Evolutionary conservation across 192 early-diverging fungal species (phyloP), one percentile per base, ranked within the genome.

Genomic region (Entomortierella beljakovae): DNA sequence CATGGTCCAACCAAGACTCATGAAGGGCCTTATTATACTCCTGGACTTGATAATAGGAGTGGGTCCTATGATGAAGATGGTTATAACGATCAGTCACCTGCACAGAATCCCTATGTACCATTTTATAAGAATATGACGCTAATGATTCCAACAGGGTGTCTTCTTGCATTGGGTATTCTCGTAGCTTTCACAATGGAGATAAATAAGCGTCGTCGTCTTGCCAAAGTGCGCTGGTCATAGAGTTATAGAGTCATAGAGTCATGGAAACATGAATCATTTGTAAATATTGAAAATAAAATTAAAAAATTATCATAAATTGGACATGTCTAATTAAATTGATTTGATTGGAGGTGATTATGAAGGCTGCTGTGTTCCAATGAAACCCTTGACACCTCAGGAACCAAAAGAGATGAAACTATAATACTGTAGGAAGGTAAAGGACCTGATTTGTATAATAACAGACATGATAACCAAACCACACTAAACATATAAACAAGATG

Each of bases 141-240:
- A 33, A 75, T 75, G 64, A 56, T 75, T 28, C 72, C 72, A 2
- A 57, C 58, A 25, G 72, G 64, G 3, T 75, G 72, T 51, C 37
- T 75, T n/a, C 38, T 75, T 20, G 72, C 64, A 4, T 2, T 75
- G 43, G 64, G 43, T 9, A n/a, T 75, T 23, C 26, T 61, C 25
- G 72, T 62, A 16, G 42, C 38, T n/a, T 50, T 31, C 3, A 57
- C 64, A 8, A 31, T 68, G 18, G 64, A 75, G 59, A 49, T 75
- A 6, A 65, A 49, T 9, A 58, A 52, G 25, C 57, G 64, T 13
- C 63, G 72, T 40, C 72, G 59, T 5, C 33, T 75, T 11, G 59
- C 57, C 25, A 49, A 53, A 1, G 64, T 75, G 7, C 72, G 72
- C 11, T 68, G 72, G 72, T 20, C 11, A 3, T 46, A 46, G n/a